Conservation (phyloP, 2,329 filamentous ascomycete genomes). For the Clarireedia paspali region DNA sequence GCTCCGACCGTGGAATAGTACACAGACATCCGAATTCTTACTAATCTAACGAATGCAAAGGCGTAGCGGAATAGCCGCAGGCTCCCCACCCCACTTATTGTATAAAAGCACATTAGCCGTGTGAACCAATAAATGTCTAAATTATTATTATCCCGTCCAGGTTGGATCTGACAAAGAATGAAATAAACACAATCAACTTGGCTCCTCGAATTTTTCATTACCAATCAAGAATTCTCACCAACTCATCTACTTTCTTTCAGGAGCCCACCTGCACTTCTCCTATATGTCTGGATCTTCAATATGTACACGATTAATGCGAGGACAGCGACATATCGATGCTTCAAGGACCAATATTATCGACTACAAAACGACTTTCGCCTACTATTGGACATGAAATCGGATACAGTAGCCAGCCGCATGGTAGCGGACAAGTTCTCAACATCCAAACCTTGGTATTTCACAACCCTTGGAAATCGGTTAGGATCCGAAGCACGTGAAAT, state of each 20-base stretch:
- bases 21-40: too few species aligned
- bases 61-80: too few species aligned
- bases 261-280: not conserved
- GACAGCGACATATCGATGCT: not conserved
- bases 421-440: slow-evolving; percentile 1
- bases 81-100: too few species aligned
- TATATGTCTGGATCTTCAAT: too few species aligned
- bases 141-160: not conserved
- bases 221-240: not conserved
- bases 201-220: not conserved
- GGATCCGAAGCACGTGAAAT: slow-evolving; percentile 11
- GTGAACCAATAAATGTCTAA: too few species aligned
- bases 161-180: too few species aligned
- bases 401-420: not conserved
- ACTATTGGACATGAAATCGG: not conserved
- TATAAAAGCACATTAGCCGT: too few species aligned
- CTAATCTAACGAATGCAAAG: too few species aligned
- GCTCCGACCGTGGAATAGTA: too few species aligned
- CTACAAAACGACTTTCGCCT: not conserved
- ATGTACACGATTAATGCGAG: too few species aligned
- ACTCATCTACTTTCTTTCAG: not conserved
- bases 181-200: too few species aligned
- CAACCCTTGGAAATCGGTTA: not conserved
- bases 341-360: not conserved
- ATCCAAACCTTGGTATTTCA: slow-evolving; percentile 4